These are phyloP conservation scores for Suillus cothurnatus DNA, from an alignment of 768 basidiomycete species.

Conservation along the genomic window DNA sequence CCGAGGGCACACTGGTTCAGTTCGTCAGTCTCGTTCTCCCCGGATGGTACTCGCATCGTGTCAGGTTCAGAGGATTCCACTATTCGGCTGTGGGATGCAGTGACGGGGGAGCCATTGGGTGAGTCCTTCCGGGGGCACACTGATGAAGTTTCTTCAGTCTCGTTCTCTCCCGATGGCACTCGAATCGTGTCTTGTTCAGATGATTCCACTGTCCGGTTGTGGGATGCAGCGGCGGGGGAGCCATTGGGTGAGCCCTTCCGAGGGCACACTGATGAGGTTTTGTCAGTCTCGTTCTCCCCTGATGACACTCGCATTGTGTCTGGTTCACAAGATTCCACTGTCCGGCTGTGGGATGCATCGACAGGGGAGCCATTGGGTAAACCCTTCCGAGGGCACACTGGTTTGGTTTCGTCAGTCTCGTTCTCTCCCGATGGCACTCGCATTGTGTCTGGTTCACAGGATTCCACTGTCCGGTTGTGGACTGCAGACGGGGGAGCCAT, in stretches of 20 bases:
- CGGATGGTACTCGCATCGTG: neutral
- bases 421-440: too few relatives aligned
- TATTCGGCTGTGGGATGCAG: constrained; percentile 19
- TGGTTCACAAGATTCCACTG: neutral
- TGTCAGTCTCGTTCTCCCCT: neutral
- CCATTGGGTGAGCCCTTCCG: neutral
- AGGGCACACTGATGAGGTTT: neutral
- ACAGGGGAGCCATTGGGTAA: neutral
- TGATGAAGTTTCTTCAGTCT: neutral
- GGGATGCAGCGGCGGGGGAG: neutral
- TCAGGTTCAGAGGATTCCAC: neutral
- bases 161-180: neutral
- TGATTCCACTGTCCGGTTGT: neutral
- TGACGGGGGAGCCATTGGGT: constrained; percentile 18
- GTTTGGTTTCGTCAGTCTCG: too few relatives aligned
- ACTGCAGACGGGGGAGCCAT: neutral
- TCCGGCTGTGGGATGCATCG: neutral
- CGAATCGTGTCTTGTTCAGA: neutral
- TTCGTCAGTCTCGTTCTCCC: neutral
- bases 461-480: too few relatives aligned
- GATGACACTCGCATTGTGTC: neutral
- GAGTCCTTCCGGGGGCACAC: neutral
- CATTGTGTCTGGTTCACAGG: too few relatives aligned
- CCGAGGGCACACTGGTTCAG: neutral
- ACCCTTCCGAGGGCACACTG: neutral